Evolutionary conservation across 1,284 basidiomycete species (phyloP).

Genomic region (Puccinia brachypodii): DNA sequence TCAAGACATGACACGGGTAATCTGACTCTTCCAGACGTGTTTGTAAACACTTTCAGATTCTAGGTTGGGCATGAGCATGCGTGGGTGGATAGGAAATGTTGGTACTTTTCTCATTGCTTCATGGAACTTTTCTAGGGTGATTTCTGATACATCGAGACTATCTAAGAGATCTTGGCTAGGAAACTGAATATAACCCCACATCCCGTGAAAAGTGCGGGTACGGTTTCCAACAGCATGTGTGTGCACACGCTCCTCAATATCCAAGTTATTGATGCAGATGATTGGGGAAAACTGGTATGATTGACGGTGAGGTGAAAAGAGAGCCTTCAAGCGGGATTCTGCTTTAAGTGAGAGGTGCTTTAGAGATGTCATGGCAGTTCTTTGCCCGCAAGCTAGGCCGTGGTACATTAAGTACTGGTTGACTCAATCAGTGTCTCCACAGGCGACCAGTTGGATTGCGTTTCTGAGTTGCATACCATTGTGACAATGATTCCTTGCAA

Average conservation of each 20-base stretch:
- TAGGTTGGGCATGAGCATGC: background rate
- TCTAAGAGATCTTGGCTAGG: background rate
- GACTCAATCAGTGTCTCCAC: background rate
- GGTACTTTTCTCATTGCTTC: background rate
- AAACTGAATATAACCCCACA: conserved; percentile 5
- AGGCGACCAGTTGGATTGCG: background rate
- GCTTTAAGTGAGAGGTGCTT: background rate
- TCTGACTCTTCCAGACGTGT: background rate
- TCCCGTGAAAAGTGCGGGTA: conserved; percentile 3
- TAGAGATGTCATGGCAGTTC: background rate
- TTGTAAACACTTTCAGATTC: background rate
- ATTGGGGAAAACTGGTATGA: background rate
- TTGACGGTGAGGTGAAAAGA: background rate
- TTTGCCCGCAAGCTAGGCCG: background rate
- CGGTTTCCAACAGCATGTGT: background rate
- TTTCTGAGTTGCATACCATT: background rate
- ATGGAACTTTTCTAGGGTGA: background rate
- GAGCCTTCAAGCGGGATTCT: background rate
- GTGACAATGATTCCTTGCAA: background rate
- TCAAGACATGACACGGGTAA: background rate
- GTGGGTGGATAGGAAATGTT: background rate
- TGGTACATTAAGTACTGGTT: conserved; percentile 6
- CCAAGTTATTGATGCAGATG: conserved; percentile 12
- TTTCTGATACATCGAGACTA: background rate
- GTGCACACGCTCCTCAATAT: conserved; percentile 11